Evolutionary conservation across 1,284 basidiomycete genomes (phyloP).

Genomic region (Pyrrhoderma noxium): DNA sequence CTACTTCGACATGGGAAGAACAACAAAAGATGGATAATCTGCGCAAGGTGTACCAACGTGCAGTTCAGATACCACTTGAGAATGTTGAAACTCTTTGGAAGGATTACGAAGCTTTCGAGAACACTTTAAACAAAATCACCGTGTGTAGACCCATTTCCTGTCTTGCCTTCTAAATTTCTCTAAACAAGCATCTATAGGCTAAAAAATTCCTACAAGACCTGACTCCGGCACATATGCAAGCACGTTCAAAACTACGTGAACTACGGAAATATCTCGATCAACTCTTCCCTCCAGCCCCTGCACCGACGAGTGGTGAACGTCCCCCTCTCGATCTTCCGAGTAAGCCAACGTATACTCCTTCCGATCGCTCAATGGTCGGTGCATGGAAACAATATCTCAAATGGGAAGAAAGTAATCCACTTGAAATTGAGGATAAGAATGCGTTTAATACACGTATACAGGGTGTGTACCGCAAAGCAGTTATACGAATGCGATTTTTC

Average conservation of each 20-base stretch:
- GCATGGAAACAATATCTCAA: slow-evolving; percentile 91
- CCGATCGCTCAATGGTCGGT: slow-evolving; percentile 69
- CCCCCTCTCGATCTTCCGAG: slow-evolving; percentile 60
- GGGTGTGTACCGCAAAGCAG: slow-evolving; percentile 82
- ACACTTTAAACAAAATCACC: slow-evolving; percentile 83
- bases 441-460: slow-evolving; percentile 67
- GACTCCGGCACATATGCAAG: slow-evolving; percentile 89
- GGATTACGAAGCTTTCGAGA: slow-evolving; percentile 93
- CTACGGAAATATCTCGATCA: slow-evolving; percentile 66
- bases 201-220: slow-evolving; percentile 90
- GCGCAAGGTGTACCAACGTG: slow-evolving; percentile 88
- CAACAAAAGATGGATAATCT: slow-evolving; percentile 94
- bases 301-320: slow-evolving; percentile 21
- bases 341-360: slow-evolving; percentile 63
- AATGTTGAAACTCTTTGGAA: slow-evolving; percentile 94
- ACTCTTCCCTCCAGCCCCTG: slow-evolving; percentile 49
- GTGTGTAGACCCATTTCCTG: slow-evolving; percentile 30
- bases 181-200: slow-evolving; percentile 39
- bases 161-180: neutral
- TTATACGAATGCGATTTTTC: slow-evolving; percentile 89
- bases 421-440: slow-evolving; percentile 79
- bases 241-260: slow-evolving; percentile 81
- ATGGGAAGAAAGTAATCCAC: slow-evolving; percentile 94
- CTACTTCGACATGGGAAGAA: slow-evolving; percentile 86
- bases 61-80: slow-evolving; percentile 88